A percentile compares a stretch with the other conserved stretches of the same genome.
These are phyloP conservation scores for Hypholoma fasciculare DNA, from an alignment of 768 basidiomycete genomes.

Conservation along the genomic window DNA sequence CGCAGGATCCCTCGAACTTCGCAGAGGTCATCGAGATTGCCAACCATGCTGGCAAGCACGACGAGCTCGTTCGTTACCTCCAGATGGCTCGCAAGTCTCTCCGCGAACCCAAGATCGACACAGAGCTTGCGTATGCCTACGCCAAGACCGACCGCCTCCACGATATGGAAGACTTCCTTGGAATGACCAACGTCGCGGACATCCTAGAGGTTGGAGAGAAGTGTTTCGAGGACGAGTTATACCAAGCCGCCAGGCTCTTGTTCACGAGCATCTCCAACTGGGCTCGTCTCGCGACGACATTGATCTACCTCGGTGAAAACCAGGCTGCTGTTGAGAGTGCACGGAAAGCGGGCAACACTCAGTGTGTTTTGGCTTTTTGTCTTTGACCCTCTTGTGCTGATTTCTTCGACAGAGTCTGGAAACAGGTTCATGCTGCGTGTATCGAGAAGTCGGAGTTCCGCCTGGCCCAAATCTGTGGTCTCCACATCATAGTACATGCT, in stretches of 20 bases:
- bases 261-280: conserved; percentile 99
- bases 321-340: conserved; percentile 98
- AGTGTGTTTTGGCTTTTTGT: conserved; percentile 51
- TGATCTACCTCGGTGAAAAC: conserved; percentile 98
- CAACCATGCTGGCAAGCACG: conserved; percentile 83
- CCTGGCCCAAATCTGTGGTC: conserved; percentile 97
- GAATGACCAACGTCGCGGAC: conserved; percentile 98
- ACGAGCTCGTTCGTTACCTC: conserved; percentile 93
- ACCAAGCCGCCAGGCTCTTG: conserved; percentile 93
- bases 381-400: conserved; percentile 10
- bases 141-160: conserved; percentile 96
- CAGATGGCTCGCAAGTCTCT: conserved; percentile 99
- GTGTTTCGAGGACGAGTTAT: conserved; percentile 97
- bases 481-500: conserved; percentile 96
- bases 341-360: conserved; percentile 98
- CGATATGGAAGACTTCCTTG: conserved; percentile 99
- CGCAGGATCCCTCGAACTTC: conserved; percentile 92
- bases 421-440: conserved; percentile 98
- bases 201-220: conserved; percentile 97
- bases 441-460: conserved; percentile 98
- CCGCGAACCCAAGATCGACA: conserved; percentile 97
- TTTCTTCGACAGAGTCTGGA: conserved; percentile 80
- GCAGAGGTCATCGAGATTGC: conserved; percentile 95
- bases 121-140: conserved; percentile 96
- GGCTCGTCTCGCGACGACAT: conserved; percentile 96